phyloP scores from a whole-genome alignment of 495 filamentous ascomycete species.

The Annulohypoxylon nitens region DNA sequence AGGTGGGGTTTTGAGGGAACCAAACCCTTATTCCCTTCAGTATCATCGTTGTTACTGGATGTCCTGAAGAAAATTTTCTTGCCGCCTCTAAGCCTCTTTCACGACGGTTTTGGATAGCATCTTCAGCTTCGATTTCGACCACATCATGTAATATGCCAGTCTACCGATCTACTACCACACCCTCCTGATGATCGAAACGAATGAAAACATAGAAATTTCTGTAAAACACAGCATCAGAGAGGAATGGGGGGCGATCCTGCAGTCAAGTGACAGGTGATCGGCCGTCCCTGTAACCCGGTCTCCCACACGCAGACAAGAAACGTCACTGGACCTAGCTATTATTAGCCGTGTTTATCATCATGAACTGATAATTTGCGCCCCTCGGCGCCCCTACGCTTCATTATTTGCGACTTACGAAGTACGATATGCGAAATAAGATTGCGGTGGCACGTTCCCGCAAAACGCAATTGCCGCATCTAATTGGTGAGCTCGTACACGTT shows the following conservation, averaged over 20 bases:
- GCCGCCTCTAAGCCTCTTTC: not conserved
- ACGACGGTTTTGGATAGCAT: not conserved
- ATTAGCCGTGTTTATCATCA: conserved; percentile 11
- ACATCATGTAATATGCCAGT: not conserved
- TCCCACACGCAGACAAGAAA: conserved; percentile 23
- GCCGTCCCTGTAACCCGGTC: conserved; percentile 17
- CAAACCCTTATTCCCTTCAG: not conserved
- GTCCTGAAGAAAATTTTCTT: not conserved
- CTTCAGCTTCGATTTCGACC: not conserved
- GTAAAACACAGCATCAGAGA: conserved; percentile 1
- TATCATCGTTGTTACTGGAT: not conserved
- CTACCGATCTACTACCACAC: not conserved
- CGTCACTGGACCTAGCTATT: conserved; percentile 34
- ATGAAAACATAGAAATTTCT: not conserved
- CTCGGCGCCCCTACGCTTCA: not conserved
- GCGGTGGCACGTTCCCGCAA: conserved; percentile 2
- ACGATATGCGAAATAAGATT: conserved; percentile 1
- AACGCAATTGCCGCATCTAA: not conserved
- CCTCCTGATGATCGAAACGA: not conserved
- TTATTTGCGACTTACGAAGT: not conserved
- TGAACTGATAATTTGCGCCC: not conserved
- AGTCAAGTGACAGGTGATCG: conserved; percentile 3
- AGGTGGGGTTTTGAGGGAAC: not conserved
- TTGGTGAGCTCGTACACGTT: not conserved
- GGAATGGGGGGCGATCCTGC: conserved; percentile 21